phyloP scores from a whole-genome alignment of 78 protist species.

The Speleostelium caveatum region DNA sequence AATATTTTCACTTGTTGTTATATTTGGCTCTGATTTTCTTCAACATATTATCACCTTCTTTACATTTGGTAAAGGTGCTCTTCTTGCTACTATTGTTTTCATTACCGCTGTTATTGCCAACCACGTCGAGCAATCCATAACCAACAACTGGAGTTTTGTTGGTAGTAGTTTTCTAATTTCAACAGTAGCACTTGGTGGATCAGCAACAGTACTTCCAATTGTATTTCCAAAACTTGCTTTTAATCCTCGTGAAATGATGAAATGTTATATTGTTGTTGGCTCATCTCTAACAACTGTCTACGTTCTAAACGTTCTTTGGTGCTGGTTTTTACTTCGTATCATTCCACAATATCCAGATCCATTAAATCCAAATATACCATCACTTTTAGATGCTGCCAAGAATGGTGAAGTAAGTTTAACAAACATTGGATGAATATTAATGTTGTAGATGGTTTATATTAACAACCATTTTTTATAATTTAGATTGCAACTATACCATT shows the following conservation, averaged over 20 bases:
- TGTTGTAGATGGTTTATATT: no score
- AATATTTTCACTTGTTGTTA: constrained; percentile 17
- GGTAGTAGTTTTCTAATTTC: constrained; percentile 58
- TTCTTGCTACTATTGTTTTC: constrained; percentile 44
- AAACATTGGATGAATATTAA: no score
- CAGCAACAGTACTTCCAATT: constrained; percentile 9
- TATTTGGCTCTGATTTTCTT: constrained; percentile 34
- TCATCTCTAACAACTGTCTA: constrained; percentile 41
- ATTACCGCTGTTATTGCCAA: constrained; percentile 55
- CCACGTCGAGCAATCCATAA: constrained; percentile 10
- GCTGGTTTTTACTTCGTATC: constrained; percentile 57
- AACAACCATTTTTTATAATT: no score
- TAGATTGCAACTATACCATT: constrained; percentile 76
- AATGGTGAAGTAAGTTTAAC: no score
- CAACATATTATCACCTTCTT: constrained; percentile 69
- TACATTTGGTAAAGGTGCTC: constrained; percentile 68
- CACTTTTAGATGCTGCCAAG: constrained; percentile 16
- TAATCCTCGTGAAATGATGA: constrained; percentile 21
- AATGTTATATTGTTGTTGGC: constrained; percentile 36
- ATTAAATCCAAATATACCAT: constrained; percentile 5
- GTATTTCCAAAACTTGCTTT: constrained; percentile 52
- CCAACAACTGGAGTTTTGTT: constrained; percentile 34
- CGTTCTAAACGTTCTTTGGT: constrained; percentile 59
- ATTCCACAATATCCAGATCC: constrained; percentile 66
- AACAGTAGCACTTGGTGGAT: constrained; percentile 78